Conservation (phyloP, 139 green algal genomes). For the Closterium sp. region DNA sequence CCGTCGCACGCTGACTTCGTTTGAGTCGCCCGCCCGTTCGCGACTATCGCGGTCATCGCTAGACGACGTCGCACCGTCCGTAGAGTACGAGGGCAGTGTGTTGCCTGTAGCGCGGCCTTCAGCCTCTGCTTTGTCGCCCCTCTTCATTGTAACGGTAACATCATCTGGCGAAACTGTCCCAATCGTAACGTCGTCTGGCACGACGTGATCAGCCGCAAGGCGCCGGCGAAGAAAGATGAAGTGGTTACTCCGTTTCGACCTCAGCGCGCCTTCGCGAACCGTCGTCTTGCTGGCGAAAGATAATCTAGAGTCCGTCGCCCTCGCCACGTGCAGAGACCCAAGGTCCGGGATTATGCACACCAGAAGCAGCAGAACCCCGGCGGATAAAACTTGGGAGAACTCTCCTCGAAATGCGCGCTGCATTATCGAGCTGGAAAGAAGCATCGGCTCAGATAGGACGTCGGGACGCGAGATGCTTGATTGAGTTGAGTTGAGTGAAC, state of each 20-base stretch:
- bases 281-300: not conserved
- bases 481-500: too few relatives aligned
- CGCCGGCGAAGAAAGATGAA: not conserved
- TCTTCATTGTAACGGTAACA: not conserved
- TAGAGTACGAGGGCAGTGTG: not conserved
- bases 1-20: not conserved
- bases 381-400: not conserved
- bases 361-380: not conserved
- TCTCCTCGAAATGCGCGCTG: not conserved
- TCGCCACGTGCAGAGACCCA: not conserved
- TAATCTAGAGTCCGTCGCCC: not conserved
- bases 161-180: not conserved
- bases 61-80: not conserved
- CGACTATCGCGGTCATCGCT: not conserved
- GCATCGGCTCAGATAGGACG: too few relatives aligned
- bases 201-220: not conserved
- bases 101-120: not conserved
- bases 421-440: not conserved
- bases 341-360: not conserved
- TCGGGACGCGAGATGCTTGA: too few relatives aligned
- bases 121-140: not conserved
- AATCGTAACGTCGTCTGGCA: not conserved
- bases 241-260: not conserved
- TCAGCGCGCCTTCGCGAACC: not conserved
- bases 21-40: not conserved